phyloP scores from a whole-genome alignment of 164 flowering plant species.

The Umbilicus rupestris region DNA sequence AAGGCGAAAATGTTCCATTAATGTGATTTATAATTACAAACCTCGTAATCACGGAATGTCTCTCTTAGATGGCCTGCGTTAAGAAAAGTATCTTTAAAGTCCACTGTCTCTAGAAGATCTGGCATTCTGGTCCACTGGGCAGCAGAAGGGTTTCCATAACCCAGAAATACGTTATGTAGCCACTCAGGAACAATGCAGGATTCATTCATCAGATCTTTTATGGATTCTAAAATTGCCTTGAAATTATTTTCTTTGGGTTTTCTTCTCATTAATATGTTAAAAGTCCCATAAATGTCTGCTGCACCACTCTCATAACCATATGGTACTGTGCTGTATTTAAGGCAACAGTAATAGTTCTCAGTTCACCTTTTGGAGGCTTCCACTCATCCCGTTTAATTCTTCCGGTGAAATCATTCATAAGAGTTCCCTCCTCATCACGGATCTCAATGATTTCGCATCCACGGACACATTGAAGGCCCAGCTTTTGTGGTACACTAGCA shows the following conservation, averaged over 20 bases:
- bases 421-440: constrained; percentile 89
- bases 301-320: constrained; percentile 89
- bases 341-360: constrained; percentile 87
- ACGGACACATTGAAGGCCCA: constrained; percentile 91
- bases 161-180: constrained; percentile 89
- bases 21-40: constrained; percentile 15
- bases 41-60: constrained; percentile 70
- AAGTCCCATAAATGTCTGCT: constrained; percentile 86
- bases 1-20: background rate
- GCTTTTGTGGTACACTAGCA: constrained; percentile 82
- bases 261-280: constrained; percentile 87
- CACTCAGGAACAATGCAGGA: constrained; percentile 95
- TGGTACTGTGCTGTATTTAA: constrained; percentile 96
- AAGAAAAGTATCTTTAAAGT: constrained; percentile 91
- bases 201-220: constrained; percentile 99
- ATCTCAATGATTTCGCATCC: constrained; percentile 97
- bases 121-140: constrained; percentile 98
- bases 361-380: constrained; percentile 98
- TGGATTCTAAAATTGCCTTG: constrained; percentile 95
- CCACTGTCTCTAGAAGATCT: constrained; percentile 70
- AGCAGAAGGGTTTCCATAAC: constrained; percentile 96
- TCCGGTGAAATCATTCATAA: constrained; percentile 98
- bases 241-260: constrained; percentile 99
- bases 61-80: constrained; percentile 71
- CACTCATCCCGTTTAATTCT: constrained; percentile 90